Base-by-base conservation (phyloP, 2,329 filamentous ascomycete species). In the Polytolypa hystricis region DNA sequence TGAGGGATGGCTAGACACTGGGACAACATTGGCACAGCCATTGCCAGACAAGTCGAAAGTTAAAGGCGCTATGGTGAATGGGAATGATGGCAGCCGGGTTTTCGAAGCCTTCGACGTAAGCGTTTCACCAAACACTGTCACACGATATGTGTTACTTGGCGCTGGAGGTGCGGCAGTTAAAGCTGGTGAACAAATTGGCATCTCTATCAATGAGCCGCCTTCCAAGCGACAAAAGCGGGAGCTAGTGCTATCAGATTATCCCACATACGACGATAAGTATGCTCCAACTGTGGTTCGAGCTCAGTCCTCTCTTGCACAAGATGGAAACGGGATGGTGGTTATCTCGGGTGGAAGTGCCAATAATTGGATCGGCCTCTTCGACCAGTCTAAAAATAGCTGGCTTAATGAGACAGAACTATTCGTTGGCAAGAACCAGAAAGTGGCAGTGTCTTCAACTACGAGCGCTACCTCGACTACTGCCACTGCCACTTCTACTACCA, bases 71-170 rank as follows among this genome's bases (percentile, higher is more conserved):
- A 51, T 94, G 3, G 61, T 93, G n/a, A 64, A 67, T 9, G 82
- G 81, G 15, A 71, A 76, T 28, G 84, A 94, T 55, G 77, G 73
- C 18, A 87, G 81, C 58, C 87, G 84, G 53, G 75, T 79, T 26
- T 64, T 96, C 12, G 77, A 86, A 48, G 76, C 78, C 8, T 94
- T 91, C 48, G 77, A 94, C 53, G 72, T 86, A 61, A 71, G 71
- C 10, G 67, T 70, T 7, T 76, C 79, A 0, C 87, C 89, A 3
- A 93, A 93, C 53, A 61, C 66, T 5, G 82, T 94, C 29, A 74
- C 73, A 20, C 76, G 81, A 38, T 74, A 79, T 20, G 71, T 84
- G 12, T 58, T 94, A 10, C 58, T 81, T 32, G 72, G 75, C 43
- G 69, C 70, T 8, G 65, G 69, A 27, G 82, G 81, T 11, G 45